These are phyloP conservation scores for Ceratocystis cacaofunesta DNA, from an alignment of 2,329 filamentous ascomycete species.

Conservation along the genomic window DNA sequence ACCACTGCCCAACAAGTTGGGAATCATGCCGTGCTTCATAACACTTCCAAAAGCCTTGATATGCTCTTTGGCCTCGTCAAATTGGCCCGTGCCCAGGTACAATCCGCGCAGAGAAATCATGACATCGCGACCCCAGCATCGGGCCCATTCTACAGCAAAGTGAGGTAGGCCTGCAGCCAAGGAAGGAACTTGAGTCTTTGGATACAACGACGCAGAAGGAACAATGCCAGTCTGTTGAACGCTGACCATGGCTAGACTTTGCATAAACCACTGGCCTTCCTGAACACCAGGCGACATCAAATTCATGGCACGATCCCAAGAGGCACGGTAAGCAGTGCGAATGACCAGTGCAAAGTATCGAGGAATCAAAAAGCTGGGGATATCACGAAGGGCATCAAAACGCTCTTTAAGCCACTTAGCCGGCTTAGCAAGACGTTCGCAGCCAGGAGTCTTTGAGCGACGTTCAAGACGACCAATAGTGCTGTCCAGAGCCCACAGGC, in stretches of 20 bases:
- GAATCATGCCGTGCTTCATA: constrained; percentile 95
- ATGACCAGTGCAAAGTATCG: constrained; percentile 86
- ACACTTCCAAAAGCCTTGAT: constrained; percentile 91
- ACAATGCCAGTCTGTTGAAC: constrained; percentile 81
- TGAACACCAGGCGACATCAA: constrained; percentile 66
- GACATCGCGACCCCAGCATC: constrained; percentile 94
- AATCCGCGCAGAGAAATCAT: constrained; percentile 90
- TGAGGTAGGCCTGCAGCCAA: constrained; percentile 87
- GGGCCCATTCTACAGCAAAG: constrained; percentile 84
- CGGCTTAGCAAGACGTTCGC: constrained; percentile 47
- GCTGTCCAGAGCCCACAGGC: constrained; percentile 86
- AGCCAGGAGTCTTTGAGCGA: constrained; percentile 47
- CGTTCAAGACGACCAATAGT: constrained; percentile 64
- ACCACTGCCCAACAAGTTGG: constrained; percentile 78
- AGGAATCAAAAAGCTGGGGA: constrained; percentile 81
- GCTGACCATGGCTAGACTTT: constrained; percentile 79
- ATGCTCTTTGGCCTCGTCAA: constrained; percentile 78
- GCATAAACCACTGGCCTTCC: constrained; percentile 74
- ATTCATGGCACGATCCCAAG: constrained; percentile 60
- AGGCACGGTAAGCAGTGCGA: constrained; percentile 74
- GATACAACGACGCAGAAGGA: constrained; percentile 81
- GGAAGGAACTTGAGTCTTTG: constrained; percentile 67
- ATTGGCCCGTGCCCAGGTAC: constrained; percentile 80
- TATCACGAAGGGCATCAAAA: constrained; percentile 68
- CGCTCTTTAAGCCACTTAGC: constrained; percentile 68